phyloP scores from a whole-genome alignment of 352 stramenopile genomes.

The Phytophthora multivora region DNA sequence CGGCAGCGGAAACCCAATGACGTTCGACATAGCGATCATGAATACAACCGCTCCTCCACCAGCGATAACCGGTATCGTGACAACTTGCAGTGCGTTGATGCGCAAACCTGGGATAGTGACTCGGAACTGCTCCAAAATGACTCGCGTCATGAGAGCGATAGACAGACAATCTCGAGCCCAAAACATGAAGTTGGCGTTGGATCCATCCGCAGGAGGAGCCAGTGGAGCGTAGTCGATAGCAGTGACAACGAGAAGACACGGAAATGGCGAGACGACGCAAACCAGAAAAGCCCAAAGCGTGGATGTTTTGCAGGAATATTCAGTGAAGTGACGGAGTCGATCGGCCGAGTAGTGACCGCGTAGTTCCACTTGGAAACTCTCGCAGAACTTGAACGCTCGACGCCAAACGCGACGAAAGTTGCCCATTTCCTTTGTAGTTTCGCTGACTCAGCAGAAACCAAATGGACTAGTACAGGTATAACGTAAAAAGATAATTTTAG shows the following conservation, averaged over 20 bases:
- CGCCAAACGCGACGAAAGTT: conserved; percentile 2
- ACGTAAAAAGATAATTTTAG: neutral
- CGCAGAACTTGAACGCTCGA: conserved; percentile 9
- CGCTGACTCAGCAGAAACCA: conserved; percentile 14
- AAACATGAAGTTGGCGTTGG: conserved; percentile 6
- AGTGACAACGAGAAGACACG: conserved; percentile 7
- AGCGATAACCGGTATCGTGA: neutral
- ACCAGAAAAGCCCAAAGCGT: conserved; percentile 1
- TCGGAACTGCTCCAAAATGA: conserved; percentile 8
- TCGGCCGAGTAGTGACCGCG: conserved; percentile 9
- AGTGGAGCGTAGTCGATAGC: conserved; percentile 2
- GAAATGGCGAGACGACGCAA: conserved; percentile 10
- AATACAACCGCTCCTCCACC: conserved; percentile 3
- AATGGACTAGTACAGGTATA: conserved; percentile 9
- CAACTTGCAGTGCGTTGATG: conserved; percentile 4
- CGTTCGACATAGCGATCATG: conserved; percentile 10
- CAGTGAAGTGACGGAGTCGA: neutral
- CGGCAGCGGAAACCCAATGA: conserved; percentile 1
- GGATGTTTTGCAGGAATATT: conserved; percentile 1
- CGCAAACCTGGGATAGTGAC: conserved; percentile 4
- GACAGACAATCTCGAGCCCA: conserved; percentile 3
- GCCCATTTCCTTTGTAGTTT: conserved; percentile 3
- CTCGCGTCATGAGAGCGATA: conserved; percentile 10
- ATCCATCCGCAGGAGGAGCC: conserved; percentile 4
- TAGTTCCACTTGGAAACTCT: conserved; percentile 11